Evolutionary conservation across 2,329 filamentous ascomycete genomes (phyloP).

Genomic region (Trichophyton benhamiae): DNA sequence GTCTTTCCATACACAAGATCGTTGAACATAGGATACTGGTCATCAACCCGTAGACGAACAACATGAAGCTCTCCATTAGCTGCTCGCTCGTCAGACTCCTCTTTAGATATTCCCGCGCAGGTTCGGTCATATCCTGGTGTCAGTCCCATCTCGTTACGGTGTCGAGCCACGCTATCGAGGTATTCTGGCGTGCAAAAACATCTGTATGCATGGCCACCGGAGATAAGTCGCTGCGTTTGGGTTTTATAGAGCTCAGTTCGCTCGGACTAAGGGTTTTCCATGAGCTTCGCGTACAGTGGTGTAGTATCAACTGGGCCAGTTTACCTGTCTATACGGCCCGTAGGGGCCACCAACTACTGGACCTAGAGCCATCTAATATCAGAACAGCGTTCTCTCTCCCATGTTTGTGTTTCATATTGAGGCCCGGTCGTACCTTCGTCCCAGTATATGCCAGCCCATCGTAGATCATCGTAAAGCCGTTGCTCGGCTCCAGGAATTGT

Average conservation of each 20-base stretch:
- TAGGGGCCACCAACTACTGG: conserved; percentile 69
- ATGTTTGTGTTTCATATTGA: not conserved
- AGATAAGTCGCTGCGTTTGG: conserved; percentile 57
- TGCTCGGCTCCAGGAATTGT: conserved; percentile 69
- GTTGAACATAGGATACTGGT: conserved; percentile 50
- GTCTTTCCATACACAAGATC: conserved; percentile 68
- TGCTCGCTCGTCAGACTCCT: conserved; percentile 60
- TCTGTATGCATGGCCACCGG: conserved; percentile 66
- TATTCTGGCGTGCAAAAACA: conserved; percentile 78
- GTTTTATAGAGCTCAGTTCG: conserved; percentile 59
- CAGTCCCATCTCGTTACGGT: conserved; percentile 47
- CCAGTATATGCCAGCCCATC: conserved; percentile 84
- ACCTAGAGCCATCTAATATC: conserved; percentile 35
- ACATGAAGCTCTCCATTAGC: conserved; percentile 58
- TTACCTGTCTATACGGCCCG: conserved; percentile 75
- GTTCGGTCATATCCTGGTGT: conserved; percentile 56
- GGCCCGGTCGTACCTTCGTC: conserved; percentile 59
- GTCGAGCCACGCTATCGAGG: conserved; percentile 53
- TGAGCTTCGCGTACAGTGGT: not conserved
- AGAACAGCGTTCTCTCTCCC: not conserved
- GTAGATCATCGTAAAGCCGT: conserved; percentile 63
- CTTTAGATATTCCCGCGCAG: conserved; percentile 54
- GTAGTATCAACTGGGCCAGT: conserved; percentile 11
- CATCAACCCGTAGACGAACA: conserved; percentile 59
- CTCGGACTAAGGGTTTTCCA: conserved; percentile 50